phyloP scores from a whole-genome alignment of 129 eudicot genomes.

The Apium graveolens region DNA sequence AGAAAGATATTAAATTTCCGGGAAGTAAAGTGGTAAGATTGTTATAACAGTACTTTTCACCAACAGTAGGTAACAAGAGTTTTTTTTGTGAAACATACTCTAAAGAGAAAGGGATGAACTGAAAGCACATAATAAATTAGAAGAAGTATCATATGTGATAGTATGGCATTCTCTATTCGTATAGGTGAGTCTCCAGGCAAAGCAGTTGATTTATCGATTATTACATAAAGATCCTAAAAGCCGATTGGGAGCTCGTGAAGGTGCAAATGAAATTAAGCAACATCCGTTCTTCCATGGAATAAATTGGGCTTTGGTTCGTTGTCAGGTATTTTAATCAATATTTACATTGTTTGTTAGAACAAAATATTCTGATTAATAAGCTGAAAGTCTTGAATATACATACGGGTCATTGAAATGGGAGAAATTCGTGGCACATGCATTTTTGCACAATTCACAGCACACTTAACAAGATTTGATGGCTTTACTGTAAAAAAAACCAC shows the following conservation, averaged over 20 bases:
- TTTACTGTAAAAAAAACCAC: background rate
- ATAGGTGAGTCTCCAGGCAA: conserved; percentile 82
- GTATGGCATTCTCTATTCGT: background rate
- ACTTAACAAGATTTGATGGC: background rate
- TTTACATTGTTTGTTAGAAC: background rate
- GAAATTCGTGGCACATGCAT: background rate
- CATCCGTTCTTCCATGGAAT: conserved; percentile 90
- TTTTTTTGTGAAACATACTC: background rate
- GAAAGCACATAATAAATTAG: background rate
- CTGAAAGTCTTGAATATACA: background rate
- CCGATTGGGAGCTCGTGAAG: conserved; percentile 87
- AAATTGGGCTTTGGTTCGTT: conserved; percentile 92
- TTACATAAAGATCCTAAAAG: conserved; percentile 88
- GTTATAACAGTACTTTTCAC: background rate
- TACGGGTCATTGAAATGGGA: background rate
- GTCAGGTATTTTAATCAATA: conserved; percentile 43
- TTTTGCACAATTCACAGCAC: background rate
- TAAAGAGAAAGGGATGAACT: background rate
- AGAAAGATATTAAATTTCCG: conserved; percentile 82
- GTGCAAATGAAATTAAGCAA: conserved; percentile 88
- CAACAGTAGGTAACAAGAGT: background rate
- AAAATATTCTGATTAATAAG: background rate
- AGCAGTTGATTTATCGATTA: conserved; percentile 79
- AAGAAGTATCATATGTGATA: conserved; percentile 2
- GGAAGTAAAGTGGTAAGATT: conserved; percentile 56